Evolutionary conservation across 176 grass and related monocot genomes (phyloP).

Genomic region (Zoysia pacifica): DNA sequence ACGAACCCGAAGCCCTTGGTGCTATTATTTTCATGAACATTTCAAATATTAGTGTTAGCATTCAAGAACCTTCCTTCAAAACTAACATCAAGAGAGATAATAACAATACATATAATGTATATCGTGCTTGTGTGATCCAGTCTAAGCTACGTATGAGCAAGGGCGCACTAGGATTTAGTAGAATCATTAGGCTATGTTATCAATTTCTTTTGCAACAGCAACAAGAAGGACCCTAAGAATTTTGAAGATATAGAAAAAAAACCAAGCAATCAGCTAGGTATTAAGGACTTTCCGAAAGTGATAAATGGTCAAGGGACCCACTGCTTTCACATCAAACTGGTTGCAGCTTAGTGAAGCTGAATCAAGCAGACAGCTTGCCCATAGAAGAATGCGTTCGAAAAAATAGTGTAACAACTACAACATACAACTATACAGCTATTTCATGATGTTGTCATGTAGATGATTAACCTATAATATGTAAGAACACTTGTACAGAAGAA

Average conservation of each 20-base stretch:
- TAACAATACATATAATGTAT: slow-evolving; percentile 4
- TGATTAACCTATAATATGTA: not conserved
- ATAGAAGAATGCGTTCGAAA: not conserved
- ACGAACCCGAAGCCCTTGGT: not conserved
- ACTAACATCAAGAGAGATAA: not conserved
- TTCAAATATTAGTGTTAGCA: slow-evolving; percentile 15
- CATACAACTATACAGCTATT: not conserved
- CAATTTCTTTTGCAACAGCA: not conserved
- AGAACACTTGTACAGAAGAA: not conserved
- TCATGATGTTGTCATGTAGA: not conserved
- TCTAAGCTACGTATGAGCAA: not conserved
- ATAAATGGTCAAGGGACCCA: not conserved
- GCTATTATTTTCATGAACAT: not conserved
- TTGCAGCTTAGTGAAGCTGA: slow-evolving; percentile 11
- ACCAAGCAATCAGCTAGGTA: not conserved
- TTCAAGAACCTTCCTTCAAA: not conserved
- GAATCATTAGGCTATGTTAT: not conserved
- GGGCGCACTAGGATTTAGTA: not conserved
- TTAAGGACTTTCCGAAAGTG: not conserved
- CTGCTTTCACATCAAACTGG: not conserved
- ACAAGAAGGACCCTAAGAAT: not conserved
- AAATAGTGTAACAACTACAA: slow-evolving; percentile 7
- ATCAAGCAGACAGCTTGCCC: not conserved
- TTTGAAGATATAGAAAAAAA: not conserved
- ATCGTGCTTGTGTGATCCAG: not conserved